These are phyloP conservation scores for Bathelium albidoporum DNA, from an alignment of 495 filamentous ascomycete genomes.

Conservation along the genomic window DNA sequence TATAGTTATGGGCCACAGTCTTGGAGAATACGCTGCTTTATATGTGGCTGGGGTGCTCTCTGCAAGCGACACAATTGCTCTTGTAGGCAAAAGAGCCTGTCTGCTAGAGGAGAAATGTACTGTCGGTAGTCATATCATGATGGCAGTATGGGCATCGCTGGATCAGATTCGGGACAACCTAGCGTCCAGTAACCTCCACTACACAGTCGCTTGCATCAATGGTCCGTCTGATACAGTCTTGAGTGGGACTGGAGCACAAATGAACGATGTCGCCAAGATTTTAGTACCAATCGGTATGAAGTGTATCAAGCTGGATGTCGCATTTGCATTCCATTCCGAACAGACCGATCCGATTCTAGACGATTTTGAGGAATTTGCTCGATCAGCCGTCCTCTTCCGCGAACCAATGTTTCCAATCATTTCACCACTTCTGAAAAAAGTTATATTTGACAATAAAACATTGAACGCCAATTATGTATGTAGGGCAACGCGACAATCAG, in stretches of 20 bases:
- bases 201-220: slow-evolving; percentile 31
- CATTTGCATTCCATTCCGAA: slow-evolving; percentile 70
- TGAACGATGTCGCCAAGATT: slow-evolving; percentile 8
- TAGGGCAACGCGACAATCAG: slow-evolving; percentile 55
- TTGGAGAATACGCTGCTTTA: slow-evolving; percentile 25
- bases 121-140: slow-evolving; percentile 20
- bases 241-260: slow-evolving; percentile 17
- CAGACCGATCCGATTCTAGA: slow-evolving; percentile 67
- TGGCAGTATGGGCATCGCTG: slow-evolving; percentile 26
- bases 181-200: not conserved
- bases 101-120: slow-evolving; percentile 14
- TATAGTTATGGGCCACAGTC: slow-evolving; percentile 26
- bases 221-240: slow-evolving; percentile 25
- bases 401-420: slow-evolving; percentile 57
- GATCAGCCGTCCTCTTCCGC: slow-evolving; percentile 50
- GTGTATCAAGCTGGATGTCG: slow-evolving; percentile 50
- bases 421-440: slow-evolving; percentile 54
- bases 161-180: slow-evolving; percentile 26
- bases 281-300: slow-evolving; percentile 17
- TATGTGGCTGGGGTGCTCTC: slow-evolving; percentile 20
- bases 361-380: slow-evolving; percentile 50
- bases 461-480: slow-evolving; percentile 53
- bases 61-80: slow-evolving; percentile 13
- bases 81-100: slow-evolving; percentile 17
- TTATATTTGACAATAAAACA: slow-evolving; percentile 43